Conservation (phyloP, 2,329 filamentous ascomycete genomes). For the Endocalyx cinctus region DNA sequence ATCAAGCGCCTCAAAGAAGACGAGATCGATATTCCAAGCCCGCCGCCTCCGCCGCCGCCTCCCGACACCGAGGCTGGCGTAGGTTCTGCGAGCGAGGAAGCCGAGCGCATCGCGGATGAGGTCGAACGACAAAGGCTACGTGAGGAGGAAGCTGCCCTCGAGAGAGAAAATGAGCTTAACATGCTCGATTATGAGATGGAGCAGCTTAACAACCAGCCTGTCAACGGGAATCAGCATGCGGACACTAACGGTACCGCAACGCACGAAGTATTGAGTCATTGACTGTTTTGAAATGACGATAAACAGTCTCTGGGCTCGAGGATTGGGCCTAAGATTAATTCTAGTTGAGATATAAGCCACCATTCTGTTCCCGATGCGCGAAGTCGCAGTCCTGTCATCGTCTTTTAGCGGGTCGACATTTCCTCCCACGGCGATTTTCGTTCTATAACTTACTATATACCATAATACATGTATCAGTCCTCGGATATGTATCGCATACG, state of each 20-base stretch:
- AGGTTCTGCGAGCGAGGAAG: constrained; percentile 51
- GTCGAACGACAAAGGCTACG: constrained; percentile 29
- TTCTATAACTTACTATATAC: too few relatives aligned
- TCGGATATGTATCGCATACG: too few relatives aligned
- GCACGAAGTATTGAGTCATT: too few relatives aligned
- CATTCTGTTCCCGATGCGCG: too few relatives aligned
- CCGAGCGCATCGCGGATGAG: constrained; percentile 47
- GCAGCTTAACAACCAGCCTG: constrained; percentile 23
- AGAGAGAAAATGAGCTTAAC: constrained; percentile 34
- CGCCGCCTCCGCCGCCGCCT: constrained; percentile 42
- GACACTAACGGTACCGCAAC: constrained; percentile 3
- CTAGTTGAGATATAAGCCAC: too few relatives aligned
- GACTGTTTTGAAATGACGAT: too few relatives aligned
- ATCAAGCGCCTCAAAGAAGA: constrained; percentile 49
- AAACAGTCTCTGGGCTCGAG: too few relatives aligned
- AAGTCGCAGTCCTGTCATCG: too few relatives aligned
- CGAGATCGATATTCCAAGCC: constrained; percentile 32
- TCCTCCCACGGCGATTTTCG: too few relatives aligned
- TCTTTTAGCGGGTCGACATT: too few relatives aligned
- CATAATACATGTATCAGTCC: too few relatives aligned
- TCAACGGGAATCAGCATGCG: constrained; percentile 11
- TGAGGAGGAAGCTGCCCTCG: constrained; percentile 31
- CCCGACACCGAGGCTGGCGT: constrained; percentile 48
- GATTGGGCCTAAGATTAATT: too few relatives aligned
- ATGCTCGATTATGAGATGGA: constrained; percentile 30